These are phyloP conservation scores for Suillus weaverae DNA, from an alignment of 768 basidiomycete genomes.

Conservation along the genomic window DNA sequence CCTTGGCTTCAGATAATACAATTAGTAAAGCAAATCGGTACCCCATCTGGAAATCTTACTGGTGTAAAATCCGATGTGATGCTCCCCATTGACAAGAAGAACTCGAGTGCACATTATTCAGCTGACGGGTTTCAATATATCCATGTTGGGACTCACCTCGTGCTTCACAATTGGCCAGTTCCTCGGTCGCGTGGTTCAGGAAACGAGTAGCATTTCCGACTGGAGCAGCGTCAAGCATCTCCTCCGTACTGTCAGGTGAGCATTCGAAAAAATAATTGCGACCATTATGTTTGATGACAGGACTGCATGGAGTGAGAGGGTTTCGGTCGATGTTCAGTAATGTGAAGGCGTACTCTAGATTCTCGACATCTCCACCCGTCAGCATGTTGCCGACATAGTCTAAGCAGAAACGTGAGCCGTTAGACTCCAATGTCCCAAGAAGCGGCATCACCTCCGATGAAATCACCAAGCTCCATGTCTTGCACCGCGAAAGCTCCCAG, in stretches of 20 bases:
- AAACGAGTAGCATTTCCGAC: slow-evolving; percentile 47
- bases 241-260: neutral
- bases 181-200: slow-evolving; percentile 35
- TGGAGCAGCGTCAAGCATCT: slow-evolving; percentile 39
- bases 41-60: slow-evolving; percentile 25
- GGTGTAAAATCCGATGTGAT: slow-evolving; percentile 37
- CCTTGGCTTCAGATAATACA: slow-evolving; percentile 13
- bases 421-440: neutral
- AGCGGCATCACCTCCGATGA: slow-evolving; percentile 32
- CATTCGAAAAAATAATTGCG: slow-evolving; percentile 39
- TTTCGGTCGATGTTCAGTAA: neutral
- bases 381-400: slow-evolving; percentile 42
- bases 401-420: slow-evolving; percentile 15
- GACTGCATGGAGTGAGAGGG: slow-evolving; percentile 11
- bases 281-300: slow-evolving; percentile 9
- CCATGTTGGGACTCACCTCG: slow-evolving; percentile 20
- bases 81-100: slow-evolving; percentile 33
- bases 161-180: slow-evolving; percentile 23
- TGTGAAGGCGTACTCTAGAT: slow-evolving; percentile 5
- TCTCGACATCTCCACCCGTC: slow-evolving; percentile 12
- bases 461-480: slow-evolving; percentile 21
- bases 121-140: neutral
- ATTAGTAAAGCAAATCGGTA: neutral
- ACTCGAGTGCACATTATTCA: slow-evolving; percentile 16
- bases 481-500: slow-evolving; percentile 47